A percentile compares a stretch with the other conserved stretches of the same genome.
These are phyloP conservation scores for Alternaria brassicicola DNA, from an alignment of 2,329 filamentous ascomycete species.

Conservation along the genomic window DNA sequence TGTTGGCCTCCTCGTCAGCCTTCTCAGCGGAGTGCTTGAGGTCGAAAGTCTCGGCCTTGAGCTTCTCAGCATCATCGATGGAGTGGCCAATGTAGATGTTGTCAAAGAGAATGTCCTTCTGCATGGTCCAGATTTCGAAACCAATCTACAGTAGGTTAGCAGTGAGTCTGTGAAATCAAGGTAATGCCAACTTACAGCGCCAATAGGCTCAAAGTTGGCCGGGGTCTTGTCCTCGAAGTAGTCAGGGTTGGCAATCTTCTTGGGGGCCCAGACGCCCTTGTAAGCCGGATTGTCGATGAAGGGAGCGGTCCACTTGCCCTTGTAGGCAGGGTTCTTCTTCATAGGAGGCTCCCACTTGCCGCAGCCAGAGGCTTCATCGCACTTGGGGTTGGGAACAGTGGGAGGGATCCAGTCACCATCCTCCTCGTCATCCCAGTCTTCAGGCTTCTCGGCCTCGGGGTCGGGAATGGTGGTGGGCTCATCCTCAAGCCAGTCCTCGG, in stretches of 20 bases:
- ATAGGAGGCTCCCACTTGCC: conserved; percentile 89
- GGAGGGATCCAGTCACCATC: conserved; percentile 96
- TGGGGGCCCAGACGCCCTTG: conserved; percentile 93
- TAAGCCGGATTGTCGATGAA: conserved; percentile 96
- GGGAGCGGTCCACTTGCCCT: conserved; percentile 97
- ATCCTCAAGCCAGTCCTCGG: conserved; percentile 93
- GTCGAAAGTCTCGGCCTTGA: conserved; percentile 88
- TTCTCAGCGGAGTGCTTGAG: conserved; percentile 85
- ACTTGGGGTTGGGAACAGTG: conserved; percentile 94
- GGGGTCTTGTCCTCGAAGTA: conserved; percentile 98
- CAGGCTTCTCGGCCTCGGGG: conserved; percentile 94
- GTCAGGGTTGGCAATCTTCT: conserved; percentile 95
- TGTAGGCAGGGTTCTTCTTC: conserved; percentile 95
- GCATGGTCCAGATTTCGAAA: conserved; percentile 99
- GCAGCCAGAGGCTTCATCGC: conserved; percentile 88
- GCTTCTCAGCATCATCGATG: conserved; percentile 84
- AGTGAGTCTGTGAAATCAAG: not conserved
- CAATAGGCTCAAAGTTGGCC: conserved; percentile 96
- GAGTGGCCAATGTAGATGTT: conserved; percentile 99
- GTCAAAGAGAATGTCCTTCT: conserved; percentile 97
- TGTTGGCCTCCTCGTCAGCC: conserved; percentile 76
- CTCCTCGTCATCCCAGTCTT: conserved; percentile 99
- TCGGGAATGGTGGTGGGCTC: conserved; percentile 84
- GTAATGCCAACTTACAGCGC: conserved; percentile 72
- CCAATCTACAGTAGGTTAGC: conserved; percentile 69